phyloP scores from a whole-genome alignment of 2,329 filamentous ascomycete genomes.

The Emmonsia crescens region DNA sequence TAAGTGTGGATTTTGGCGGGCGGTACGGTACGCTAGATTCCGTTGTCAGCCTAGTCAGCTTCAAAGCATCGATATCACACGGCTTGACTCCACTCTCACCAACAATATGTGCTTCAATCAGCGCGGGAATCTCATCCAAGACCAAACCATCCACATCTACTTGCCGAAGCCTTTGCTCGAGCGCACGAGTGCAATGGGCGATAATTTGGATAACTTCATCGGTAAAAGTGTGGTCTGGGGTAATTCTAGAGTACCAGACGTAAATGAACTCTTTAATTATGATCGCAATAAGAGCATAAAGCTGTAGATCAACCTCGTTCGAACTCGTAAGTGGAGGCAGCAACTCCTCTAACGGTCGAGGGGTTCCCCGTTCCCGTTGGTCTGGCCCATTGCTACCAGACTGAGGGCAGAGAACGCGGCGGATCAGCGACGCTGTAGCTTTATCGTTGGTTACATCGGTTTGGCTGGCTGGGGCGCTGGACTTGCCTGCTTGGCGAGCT shows the following conservation, averaged over 20 bases:
- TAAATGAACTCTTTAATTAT: constrained; percentile 84
- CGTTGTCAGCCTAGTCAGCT: constrained; percentile 15
- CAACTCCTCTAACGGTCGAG: constrained; percentile 63
- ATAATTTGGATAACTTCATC: constrained; percentile 82
- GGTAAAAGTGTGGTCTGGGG: constrained; percentile 77
- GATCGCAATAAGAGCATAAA: constrained; percentile 86
- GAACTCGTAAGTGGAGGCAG: constrained; percentile 87
- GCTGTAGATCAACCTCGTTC: constrained; percentile 83
- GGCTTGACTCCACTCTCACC: constrained; percentile 22
- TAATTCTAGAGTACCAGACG: constrained; percentile 88
- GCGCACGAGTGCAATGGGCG: constrained; percentile 75
- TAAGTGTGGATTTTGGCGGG: constrained; percentile 48
- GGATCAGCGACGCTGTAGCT: constrained; percentile 70
- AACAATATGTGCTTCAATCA: constrained; percentile 68
- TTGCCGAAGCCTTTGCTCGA: constrained; percentile 75
- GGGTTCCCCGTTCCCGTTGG: constrained; percentile 47
- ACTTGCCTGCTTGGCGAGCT: constrained; percentile 15
- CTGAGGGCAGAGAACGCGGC: constrained; percentile 72
- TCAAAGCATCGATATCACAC: neutral
- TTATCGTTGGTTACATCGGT: constrained; percentile 56
- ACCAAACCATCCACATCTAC: constrained; percentile 74
- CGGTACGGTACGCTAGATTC: constrained; percentile 57
- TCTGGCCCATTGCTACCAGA: constrained; percentile 33
- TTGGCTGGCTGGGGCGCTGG: constrained; percentile 21
- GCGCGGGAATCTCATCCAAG: constrained; percentile 75